Conservation (phyloP, 2,329 filamentous ascomycete species). For the Colletotrichum orchidophilum region DNA sequence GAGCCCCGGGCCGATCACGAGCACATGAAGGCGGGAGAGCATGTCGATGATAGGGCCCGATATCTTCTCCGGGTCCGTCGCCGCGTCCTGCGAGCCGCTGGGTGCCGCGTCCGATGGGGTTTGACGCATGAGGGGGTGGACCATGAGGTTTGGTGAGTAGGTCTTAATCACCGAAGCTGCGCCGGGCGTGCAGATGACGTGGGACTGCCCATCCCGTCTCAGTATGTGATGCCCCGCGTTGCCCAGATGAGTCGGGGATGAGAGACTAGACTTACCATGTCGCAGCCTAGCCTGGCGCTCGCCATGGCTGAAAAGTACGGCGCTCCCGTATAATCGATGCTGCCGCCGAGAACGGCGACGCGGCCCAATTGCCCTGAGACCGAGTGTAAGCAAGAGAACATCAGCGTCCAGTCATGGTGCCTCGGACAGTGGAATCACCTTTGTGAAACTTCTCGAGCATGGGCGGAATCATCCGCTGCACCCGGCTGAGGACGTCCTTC, state of each 20-base stretch:
- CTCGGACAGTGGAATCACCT: constrained; percentile 61
- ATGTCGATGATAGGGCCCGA: constrained; percentile 78
- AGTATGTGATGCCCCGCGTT: not conserved
- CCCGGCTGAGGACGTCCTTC: constrained; percentile 79
- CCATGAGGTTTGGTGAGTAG: constrained; percentile 98
- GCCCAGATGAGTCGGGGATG: not conserved
- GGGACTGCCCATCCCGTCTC: constrained; percentile 64
- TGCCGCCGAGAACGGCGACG: constrained; percentile 93
- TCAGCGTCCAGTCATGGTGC: not conserved
- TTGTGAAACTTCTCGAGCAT: constrained; percentile 98
- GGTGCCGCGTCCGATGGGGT: constrained; percentile 56
- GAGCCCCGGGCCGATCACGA: constrained; percentile 92
- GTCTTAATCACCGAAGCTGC: constrained; percentile 93
- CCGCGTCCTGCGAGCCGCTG: constrained; percentile 43
- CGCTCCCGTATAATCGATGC: constrained; percentile 94
- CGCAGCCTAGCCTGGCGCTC: constrained; percentile 86
- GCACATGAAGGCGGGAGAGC: constrained; percentile 86
- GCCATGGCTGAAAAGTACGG: constrained; percentile 99
- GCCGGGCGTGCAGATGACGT: constrained; percentile 93
- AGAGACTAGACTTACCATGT: constrained; percentile 71
- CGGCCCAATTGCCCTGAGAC: constrained; percentile 86
- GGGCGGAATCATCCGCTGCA: constrained; percentile 90
- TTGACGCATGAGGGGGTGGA: constrained; percentile 94
- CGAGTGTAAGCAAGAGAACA: not conserved
- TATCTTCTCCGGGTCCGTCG: constrained; percentile 68